phyloP scores from a whole-genome alignment of 2,329 filamentous ascomycete genomes.

The Calonectria ilicicola region DNA sequence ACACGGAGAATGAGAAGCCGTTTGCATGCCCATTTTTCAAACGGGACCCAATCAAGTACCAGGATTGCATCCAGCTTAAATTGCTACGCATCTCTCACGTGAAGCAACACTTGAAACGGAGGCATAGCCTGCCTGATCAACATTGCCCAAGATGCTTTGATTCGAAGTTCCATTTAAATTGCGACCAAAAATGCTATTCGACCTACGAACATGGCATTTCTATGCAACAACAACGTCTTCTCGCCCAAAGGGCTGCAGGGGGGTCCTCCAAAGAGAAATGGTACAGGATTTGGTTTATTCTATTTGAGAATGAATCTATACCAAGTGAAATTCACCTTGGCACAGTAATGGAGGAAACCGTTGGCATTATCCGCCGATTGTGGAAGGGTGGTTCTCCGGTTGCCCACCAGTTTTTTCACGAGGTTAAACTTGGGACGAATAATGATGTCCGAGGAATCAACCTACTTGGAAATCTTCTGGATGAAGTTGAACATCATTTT shows the following conservation, averaged over 20 bases:
- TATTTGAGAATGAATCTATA: not conserved
- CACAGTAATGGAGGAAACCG: not conserved
- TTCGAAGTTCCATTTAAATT: not conserved
- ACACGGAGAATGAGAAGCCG: not conserved
- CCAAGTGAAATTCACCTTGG: not conserved
- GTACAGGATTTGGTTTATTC: not conserved
- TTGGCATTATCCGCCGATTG: not conserved
- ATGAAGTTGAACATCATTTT: no score
- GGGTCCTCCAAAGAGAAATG: not conserved
- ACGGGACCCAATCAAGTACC: not conserved
- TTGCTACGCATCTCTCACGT: not conserved
- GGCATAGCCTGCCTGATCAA: not conserved
- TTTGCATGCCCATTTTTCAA: constrained; percentile 10
- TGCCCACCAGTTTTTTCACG: no score
- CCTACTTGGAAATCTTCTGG: no score
- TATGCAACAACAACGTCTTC: not conserved
- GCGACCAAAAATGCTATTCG: not conserved
- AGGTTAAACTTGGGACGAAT: no score
- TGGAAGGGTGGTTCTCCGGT: not conserved
- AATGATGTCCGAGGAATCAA: no score
- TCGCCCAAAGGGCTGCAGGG: not conserved
- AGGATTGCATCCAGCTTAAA: not conserved
- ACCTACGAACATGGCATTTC: not conserved
- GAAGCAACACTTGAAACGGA: constrained; percentile 7
- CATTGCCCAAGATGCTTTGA: not conserved